These are phyloP conservation scores for Clarireedia sp. DNA, from an alignment of 2,329 filamentous ascomycete genomes.

Conservation along the genomic window DNA sequence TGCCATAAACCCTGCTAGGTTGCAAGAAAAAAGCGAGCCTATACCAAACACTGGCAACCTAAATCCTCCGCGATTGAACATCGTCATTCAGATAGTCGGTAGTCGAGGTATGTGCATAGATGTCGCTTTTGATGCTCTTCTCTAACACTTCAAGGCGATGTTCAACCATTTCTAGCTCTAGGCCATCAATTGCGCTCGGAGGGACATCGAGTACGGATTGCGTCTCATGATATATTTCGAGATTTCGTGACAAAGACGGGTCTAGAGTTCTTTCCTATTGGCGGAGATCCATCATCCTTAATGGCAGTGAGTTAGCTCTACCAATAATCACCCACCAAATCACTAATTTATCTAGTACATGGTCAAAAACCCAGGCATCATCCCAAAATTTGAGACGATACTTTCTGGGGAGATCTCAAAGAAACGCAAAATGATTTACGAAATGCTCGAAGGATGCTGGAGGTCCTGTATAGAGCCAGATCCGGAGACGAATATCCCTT, in stretches of 20 bases:
- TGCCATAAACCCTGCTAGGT: slow-evolving; percentile 7
- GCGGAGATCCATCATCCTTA: slow-evolving; percentile 56
- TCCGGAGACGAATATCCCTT: slow-evolving; percentile 25
- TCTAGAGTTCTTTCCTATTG: slow-evolving; percentile 72
- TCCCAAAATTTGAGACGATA: slow-evolving; percentile 69
- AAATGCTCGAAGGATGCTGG: slow-evolving; percentile 76
- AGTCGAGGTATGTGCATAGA: slow-evolving; percentile 45
- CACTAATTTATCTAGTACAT: not conserved
- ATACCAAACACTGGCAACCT: not conserved
- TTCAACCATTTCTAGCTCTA: slow-evolving; percentile 70
- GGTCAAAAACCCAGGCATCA: slow-evolving; percentile 77
- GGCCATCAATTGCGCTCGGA: slow-evolving; percentile 62
- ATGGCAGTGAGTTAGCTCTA: slow-evolving; percentile 12
- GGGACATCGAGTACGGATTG: slow-evolving; percentile 67
- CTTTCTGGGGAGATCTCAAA: slow-evolving; percentile 66
- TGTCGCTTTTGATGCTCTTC: not conserved
- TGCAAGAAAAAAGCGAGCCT: not conserved
- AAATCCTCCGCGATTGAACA: slow-evolving; percentile 44
- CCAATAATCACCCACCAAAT: not conserved
- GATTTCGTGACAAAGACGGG: slow-evolving; percentile 64
- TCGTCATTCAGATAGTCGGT: slow-evolving; percentile 78
- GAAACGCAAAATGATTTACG: slow-evolving; percentile 62
- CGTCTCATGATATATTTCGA: slow-evolving; percentile 68
- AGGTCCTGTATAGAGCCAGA: slow-evolving; percentile 62
- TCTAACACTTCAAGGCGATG: slow-evolving; percentile 38